Evolutionary conservation across 1,139 yeast species (phyloP), one percentile per base, ranked within the genome.

Genomic region (Eremothecium sinecaudum): DNA sequence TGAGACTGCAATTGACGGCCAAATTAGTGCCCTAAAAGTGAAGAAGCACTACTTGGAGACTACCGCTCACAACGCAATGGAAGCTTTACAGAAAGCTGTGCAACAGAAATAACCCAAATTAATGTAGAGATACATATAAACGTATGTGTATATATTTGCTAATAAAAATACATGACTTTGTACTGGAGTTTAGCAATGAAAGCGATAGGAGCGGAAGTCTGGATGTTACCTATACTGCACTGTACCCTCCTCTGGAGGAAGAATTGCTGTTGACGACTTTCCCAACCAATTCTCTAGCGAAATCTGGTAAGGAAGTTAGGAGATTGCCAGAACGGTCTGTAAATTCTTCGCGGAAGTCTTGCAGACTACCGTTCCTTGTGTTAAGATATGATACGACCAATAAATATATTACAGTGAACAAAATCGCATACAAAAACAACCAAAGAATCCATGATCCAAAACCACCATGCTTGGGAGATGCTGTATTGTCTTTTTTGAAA

Each of bases 361-460:
- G 53, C 45, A 67, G 51, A 33, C 61, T 50, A 43, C 73, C 47
- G 50, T 64, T 45, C 59, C 69, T 41, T 52, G 62, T 58, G 22
- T 59, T 47, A 52, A 80, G 69, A 80, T 92, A 84, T 0, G 94
- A 87, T 12, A 82, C 80, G 14, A 80, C 82, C 37, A 80, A 69
- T 24, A 84, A 73, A 53, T 82, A 84, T 35, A 72, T 73, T 37
- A 87, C 74, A 46, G 81, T 67, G 40, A 73, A 73, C 29, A 86
- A 60, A 9, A 82, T 75, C 46, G 77, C 64, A 48, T 79, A 71
- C 47, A 80, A 68, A 47, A 80, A 68, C 5, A 79, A 59, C 83
- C 86, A 79, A 2, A 83, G 74, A 50, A 79, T 78, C 78, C 83
- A 78, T 7, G 56, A 31, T 80, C 84, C 82, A 80, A 75, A 22